Conservation (phyloP, 768 basidiomycete genomes). For the Hypholoma fasciculare region DNA sequence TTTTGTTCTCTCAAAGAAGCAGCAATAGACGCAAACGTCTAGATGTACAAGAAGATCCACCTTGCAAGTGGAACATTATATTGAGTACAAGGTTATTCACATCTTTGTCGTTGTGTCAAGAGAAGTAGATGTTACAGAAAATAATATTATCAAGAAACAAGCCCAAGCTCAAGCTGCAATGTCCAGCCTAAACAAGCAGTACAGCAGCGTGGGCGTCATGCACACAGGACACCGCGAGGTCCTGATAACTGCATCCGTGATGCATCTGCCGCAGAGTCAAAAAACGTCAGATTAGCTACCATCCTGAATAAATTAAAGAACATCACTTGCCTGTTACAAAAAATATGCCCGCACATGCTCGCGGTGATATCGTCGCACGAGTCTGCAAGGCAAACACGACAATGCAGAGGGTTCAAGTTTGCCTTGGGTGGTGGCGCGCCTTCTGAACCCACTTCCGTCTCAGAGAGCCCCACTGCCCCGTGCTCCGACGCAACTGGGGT, state of each 20-base stretch:
- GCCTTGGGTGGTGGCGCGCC: neutral
- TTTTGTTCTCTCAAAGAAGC: too few relatives aligned
- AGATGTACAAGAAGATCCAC: too few relatives aligned
- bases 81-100: neutral
- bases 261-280: constrained; percentile 40
- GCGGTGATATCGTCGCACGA: constrained; percentile 54
- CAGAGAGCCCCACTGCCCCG: too few relatives aligned
- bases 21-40: too few relatives aligned
- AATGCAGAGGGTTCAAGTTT: constrained; percentile 37
- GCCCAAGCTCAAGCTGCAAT: constrained; percentile 24
- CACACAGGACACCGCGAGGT: constrained; percentile 54
- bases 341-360: constrained; percentile 64
- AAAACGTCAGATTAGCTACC: too few relatives aligned
- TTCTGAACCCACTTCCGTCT: too few relatives aligned
- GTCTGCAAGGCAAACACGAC: constrained; percentile 48
- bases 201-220: constrained; percentile 46
- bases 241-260: constrained; percentile 46
- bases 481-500: too few relatives aligned
- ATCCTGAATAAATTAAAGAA: too few relatives aligned
- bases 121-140: neutral
- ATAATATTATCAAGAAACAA: too few relatives aligned
- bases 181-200: constrained; percentile 58
- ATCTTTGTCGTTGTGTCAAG: neutral
- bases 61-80: neutral
- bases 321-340: constrained; percentile 48